Evolutionary conservation across 1,284 basidiomycete species (phyloP), one percentile per base, ranked within the genome.

Genomic region (Ganoderma sp.): DNA sequence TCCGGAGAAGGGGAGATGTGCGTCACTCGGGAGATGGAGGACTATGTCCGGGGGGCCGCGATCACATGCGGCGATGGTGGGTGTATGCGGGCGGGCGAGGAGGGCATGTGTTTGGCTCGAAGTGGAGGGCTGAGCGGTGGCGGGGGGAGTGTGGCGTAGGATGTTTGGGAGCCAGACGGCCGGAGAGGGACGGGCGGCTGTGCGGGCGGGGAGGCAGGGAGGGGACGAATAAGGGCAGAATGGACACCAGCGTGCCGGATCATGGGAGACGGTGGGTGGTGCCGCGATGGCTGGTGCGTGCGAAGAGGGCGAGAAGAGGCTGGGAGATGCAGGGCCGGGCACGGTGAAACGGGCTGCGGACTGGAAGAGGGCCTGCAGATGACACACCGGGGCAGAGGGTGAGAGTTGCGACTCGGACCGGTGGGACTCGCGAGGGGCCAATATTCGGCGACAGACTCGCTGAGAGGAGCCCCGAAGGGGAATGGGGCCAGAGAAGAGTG

Each of bases 331-430:
- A 62, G 61, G 61, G 45, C 41, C 37, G 8, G 3, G 37, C 10
- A 39, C 62, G 62, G 50, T 43, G 62, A 52, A 50, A 63, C 34
- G 14, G 19, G 43, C 63, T 54, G 45, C 34, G 61, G 34, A 34
- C 43, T 60, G 28, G 8, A 61, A n/a, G 61, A 57, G 48, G 42
- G 32, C 62, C 7, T 58, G 37, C 48, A 63, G 48, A 56, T 48
- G 57, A 64, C 37, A 59, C 42, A 45, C 54, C 50, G 45, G 58
- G 43, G 63, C 63, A 62, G 66, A 69, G 65, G 62, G 64, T 57
- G 58, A 41, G 39, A 39, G 19, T 25, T 61, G 60, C n/a, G 61
- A 52, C 48, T 50, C 61, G 61, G 61, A 60, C 58, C 58, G 58
- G 58, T 60, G 41, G 58, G 58, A 58, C 37, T 37, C 14, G 34